Conservation (phyloP, 1,139 yeast genomes). For the Yamadazyma dushanensis region DNA sequence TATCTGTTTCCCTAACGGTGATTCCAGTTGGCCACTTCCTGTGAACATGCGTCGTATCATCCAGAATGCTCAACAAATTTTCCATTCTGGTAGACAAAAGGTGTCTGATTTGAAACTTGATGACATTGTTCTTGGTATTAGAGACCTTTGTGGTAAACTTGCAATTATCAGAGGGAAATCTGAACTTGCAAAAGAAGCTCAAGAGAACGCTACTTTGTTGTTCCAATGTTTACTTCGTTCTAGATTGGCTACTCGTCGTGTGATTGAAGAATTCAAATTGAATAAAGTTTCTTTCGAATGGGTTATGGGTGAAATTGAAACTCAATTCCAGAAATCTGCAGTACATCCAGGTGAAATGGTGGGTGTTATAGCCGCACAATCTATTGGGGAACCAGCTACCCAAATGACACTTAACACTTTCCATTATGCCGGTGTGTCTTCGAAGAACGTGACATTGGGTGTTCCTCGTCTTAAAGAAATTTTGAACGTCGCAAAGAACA, state of each 20-base stretch:
- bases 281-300: constrained; percentile 89
- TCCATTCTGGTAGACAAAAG: constrained; percentile 87
- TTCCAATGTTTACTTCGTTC: constrained; percentile 93
- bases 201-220: constrained; percentile 84
- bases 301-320: constrained; percentile 92
- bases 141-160: constrained; percentile 63
- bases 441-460: constrained; percentile 98
- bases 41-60: constrained; percentile 95
- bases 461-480: constrained; percentile 99
- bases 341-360: constrained; percentile 99
- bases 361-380: constrained; percentile 98
- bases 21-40: constrained; percentile 95
- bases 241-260: constrained; percentile 86
- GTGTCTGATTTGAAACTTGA: constrained; percentile 87
- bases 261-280: constrained; percentile 85
- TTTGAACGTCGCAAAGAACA: constrained; percentile 95
- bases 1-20: constrained; percentile 87
- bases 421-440: constrained; percentile 99
- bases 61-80: constrained; percentile 96
- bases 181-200: constrained; percentile 76
- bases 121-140: constrained; percentile 77
- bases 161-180: constrained; percentile 84
- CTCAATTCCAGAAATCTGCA: constrained; percentile 88
- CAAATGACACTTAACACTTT: constrained; percentile 99
- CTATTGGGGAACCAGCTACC: constrained; percentile 99